Evolutionary conservation across 2,329 filamentous ascomycete species (phyloP).

Genomic region (Didymosphaeria variabile): DNA sequence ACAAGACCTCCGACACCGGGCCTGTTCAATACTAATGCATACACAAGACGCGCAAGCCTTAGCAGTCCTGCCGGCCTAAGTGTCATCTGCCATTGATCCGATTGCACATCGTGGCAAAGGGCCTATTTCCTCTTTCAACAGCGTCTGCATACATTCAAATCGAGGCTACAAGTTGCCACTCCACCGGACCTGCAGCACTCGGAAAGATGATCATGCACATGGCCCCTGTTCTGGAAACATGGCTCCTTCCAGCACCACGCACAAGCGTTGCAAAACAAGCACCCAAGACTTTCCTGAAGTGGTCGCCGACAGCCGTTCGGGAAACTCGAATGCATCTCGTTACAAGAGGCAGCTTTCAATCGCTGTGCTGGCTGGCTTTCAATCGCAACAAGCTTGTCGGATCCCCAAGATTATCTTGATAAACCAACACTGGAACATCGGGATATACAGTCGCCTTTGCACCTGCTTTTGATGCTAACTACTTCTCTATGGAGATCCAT

Average conservation of each 20-base stretch:
- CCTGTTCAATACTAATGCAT: background rate
- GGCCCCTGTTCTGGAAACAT: background rate
- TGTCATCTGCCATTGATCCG: background rate
- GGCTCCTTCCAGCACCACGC: background rate
- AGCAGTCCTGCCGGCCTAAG: background rate
- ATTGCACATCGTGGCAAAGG: background rate
- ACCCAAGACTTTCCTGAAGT: background rate
- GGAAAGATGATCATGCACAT: background rate
- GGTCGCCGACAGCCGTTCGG: background rate
- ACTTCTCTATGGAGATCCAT: background rate
- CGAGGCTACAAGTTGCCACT: background rate
- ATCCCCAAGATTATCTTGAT: background rate
- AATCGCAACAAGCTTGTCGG: background rate
- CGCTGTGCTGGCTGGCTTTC: background rate
- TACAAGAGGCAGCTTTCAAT: background rate
- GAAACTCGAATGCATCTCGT: background rate
- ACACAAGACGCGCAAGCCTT: background rate
- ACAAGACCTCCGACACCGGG: background rate
- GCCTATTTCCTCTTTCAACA: background rate
- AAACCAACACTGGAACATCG: too few relatives aligned
- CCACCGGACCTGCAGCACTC: slow-evolving; percentile 7
- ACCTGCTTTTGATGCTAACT: background rate
- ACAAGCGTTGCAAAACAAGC: background rate
- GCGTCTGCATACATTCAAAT: background rate
- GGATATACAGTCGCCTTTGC: too few relatives aligned